Evolutionary conservation across 192 early-diverging fungal species (phyloP).

Genomic region (Gryganskiella cystojenkinii): DNA sequence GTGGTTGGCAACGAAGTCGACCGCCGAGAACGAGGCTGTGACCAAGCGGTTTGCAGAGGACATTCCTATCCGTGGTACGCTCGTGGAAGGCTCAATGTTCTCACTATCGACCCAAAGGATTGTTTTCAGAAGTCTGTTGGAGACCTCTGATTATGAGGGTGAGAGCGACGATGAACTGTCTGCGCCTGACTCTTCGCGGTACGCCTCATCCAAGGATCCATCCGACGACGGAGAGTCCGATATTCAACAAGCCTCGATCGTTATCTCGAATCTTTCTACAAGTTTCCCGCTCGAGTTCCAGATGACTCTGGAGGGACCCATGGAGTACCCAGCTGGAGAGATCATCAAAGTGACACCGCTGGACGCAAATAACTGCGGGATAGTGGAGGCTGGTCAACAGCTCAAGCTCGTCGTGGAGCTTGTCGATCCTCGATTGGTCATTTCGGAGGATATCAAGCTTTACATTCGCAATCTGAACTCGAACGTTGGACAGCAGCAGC

Average conservation of each 20-base stretch:
- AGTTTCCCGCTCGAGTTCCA: conserved; percentile 74
- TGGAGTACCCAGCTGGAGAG: conserved; percentile 74
- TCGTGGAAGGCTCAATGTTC: conserved; percentile 78
- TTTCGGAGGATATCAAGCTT: conserved; percentile 84
- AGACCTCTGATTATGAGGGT: conserved; percentile 67
- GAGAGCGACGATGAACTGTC: conserved; percentile 52
- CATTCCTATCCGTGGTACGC: conserved; percentile 72
- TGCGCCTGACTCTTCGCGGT: conserved; percentile 13
- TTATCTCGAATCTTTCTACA: conserved; percentile 72
- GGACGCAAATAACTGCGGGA: conserved; percentile 65
- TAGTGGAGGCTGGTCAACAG: conserved; percentile 67
- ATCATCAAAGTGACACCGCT: conserved; percentile 70
- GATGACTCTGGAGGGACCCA: conserved; percentile 77
- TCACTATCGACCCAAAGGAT: conserved; percentile 72
- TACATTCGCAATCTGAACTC: conserved; percentile 78
- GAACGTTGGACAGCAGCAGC: conserved; percentile 65
- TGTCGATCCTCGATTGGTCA: conserved; percentile 67
- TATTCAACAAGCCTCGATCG: conserved; percentile 59
- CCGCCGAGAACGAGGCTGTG: conserved; percentile 48
- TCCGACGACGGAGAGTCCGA: conserved; percentile 22
- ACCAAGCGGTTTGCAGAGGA: conserved; percentile 62
- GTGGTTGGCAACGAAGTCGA: conserved; percentile 69
- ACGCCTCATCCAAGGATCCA: conserved; percentile 8
- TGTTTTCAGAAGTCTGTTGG: conserved; percentile 70
- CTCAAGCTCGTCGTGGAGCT: conserved; percentile 69